Base-by-base conservation (phyloP, 768 basidiomycete species). In the Phanerochaete carnosa region DNA sequence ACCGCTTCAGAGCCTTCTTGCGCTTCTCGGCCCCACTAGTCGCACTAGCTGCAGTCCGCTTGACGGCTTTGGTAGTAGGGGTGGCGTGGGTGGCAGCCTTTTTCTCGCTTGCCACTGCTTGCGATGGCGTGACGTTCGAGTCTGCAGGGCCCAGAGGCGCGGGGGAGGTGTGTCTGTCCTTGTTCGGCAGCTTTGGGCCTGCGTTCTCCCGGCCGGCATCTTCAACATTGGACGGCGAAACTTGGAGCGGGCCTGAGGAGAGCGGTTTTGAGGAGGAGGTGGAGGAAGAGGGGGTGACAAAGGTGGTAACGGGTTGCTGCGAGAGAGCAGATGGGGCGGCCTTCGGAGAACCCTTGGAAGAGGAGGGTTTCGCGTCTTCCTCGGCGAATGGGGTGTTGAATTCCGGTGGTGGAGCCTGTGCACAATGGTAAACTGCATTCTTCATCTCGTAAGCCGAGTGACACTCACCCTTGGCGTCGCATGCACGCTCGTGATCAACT, bases 401-500 rank as follows among this genome's bases (percentile, higher is more conserved):
- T 22, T 47, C 53, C 12, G 45, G 55, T 2, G 60, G 55, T 47
- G 45, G 54, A 2, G 25, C 26, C 46, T 50, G 30, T 13, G 23
- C 45, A 25, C 1, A 5, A 30, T 16, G 23, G 11, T 47, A 19
- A 33, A 28, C 39, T 26, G 6, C 50, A 11, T 11, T 49, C 28
- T 22, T 58, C 45, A 45, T 26, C 61, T 19, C 19, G 12, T 19
- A 2, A 19, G 7, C 15, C 3, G 29, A 35, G 26, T 19, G 13
- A 11, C 12, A 62, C 83, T 78, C 55, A 80, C 83, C 64, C 87
- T 84, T 11, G 92, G 90, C 22, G 89, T 92, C 37, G 95, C 95
- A 69, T 98, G 95, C 19, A 98, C 92, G 62, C 85, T 87, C 26
- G 94, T 95, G 68, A 96, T 94, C 23, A 97, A 82, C 70, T 83